Conservation (phyloP, 1,284 basidiomycete genomes). For the Cutaneotrichosporon sp. region DNA sequence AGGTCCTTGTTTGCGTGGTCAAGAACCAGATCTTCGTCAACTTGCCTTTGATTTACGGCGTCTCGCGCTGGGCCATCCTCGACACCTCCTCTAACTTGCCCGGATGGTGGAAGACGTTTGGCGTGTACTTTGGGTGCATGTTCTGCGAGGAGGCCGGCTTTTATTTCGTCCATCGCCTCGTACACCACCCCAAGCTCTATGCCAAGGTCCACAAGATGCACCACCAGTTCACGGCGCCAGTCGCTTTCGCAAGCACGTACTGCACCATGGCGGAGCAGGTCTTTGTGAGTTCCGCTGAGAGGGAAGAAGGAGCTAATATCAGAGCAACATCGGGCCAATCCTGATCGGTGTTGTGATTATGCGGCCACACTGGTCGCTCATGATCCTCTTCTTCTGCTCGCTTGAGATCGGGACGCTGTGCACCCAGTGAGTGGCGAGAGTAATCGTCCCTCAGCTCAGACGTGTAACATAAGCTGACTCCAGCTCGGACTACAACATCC, state of each 20-base stretch:
- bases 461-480: not conserved
- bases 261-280: constrained; percentile 25
- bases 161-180: constrained; percentile 21
- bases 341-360: constrained; percentile 15
- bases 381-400: constrained; percentile 25
- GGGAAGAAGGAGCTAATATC: constrained; percentile 3
- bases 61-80: constrained; percentile 9
- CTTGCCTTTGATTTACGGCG: constrained; percentile 14
- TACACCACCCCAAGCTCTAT: constrained; percentile 19
- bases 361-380: constrained; percentile 23
- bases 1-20: constrained; percentile 13
- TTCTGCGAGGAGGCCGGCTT: constrained; percentile 26
- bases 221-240: constrained; percentile 27
- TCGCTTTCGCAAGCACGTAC: constrained; percentile 26
- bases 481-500: constrained; percentile 28
- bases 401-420: constrained; percentile 23
- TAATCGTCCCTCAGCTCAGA: too few species aligned
- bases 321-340: constrained; percentile 27
- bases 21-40: constrained; percentile 21
- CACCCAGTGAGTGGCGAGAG: constrained; percentile 18
- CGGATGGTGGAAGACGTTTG: constrained; percentile 12
- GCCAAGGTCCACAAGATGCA: constrained; percentile 25
- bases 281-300: constrained; percentile 13
- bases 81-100: constrained; percentile 14
- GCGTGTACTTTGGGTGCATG: constrained; percentile 22